Evolutionary conservation across 106 monocot species (phyloP).

Genomic region (Phalaenopsis aphrodite): DNA sequence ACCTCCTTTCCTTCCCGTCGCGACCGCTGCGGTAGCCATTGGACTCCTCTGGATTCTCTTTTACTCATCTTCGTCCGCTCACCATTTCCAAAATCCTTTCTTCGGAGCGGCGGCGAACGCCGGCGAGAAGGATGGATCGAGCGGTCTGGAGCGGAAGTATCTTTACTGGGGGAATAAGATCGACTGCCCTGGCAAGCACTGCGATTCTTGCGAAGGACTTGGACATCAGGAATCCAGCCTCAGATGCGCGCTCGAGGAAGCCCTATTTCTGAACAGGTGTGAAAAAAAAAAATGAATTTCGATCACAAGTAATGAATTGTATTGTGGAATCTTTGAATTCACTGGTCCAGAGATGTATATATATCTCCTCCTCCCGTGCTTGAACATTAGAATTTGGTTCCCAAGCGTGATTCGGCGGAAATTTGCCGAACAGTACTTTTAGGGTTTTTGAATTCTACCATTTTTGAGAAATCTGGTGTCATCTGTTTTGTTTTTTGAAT

Average conservation of each 20-base stretch:
- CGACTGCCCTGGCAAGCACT: slow-evolving; percentile 95
- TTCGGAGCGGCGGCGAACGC: neutral
- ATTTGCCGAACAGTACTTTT: no score
- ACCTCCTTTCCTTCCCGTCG: slow-evolving; percentile 25
- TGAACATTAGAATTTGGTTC: no score
- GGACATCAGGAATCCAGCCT: slow-evolving; percentile 98
- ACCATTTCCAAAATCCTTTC: slow-evolving; percentile 9
- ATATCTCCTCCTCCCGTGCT: neutral
- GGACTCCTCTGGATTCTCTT: slow-evolving; percentile 22
- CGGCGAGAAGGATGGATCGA: slow-evolving; percentile 8
- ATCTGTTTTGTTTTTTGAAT: no score
- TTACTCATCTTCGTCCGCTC: slow-evolving; percentile 15
- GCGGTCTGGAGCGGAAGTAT: slow-evolving; percentile 43
- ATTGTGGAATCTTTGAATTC: neutral
- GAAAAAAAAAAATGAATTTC: neutral
- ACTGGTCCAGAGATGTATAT: neutral
- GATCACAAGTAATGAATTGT: neutral
- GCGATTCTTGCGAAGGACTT: slow-evolving; percentile 82
- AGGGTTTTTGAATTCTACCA: no score
- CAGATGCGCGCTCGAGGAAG: slow-evolving; percentile 92
- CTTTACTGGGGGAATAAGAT: slow-evolving; percentile 81
- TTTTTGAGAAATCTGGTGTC: no score
- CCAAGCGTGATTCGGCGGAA: no score
- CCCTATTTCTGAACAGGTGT: slow-evolving; percentile 69
- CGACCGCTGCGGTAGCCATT: slow-evolving; percentile 12